phyloP scores from a whole-genome alignment of 805 yeast genomes.

The Wickerhamiella spandovensis region DNA sequence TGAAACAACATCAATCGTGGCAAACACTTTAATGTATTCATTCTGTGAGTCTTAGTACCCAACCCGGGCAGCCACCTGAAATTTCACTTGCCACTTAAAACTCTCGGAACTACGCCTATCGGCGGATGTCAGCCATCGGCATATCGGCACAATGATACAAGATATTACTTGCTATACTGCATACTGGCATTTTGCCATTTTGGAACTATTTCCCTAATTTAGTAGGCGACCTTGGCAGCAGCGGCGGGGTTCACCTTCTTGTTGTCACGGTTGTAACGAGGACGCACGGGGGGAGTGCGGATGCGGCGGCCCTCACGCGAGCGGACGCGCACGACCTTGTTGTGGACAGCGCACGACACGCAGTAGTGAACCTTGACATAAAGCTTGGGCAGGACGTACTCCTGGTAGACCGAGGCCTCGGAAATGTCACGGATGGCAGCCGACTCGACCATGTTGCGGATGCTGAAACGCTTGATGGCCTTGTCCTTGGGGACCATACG shows the following conservation, averaged over 20 bases:
- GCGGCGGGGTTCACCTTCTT: conserved; percentile 94
- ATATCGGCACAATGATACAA: not conserved
- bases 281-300: conserved; percentile 99
- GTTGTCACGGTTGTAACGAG: conserved; percentile 86
- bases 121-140: too few species aligned
- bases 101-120: too few species aligned
- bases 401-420: conserved; percentile 98
- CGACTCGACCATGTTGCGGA: conserved; percentile 99
- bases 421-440: conserved; percentile 99
- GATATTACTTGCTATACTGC: not conserved
- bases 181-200: not conserved
- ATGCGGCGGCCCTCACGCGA: conserved; percentile 96
- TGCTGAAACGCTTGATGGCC: conserved; percentile 99
- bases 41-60: too few species aligned
- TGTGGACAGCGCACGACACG: conserved; percentile 99
- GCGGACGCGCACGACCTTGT: conserved; percentile 99
- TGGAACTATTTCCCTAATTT: not conserved
- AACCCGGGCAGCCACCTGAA: too few species aligned
- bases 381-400: conserved; percentile 98
- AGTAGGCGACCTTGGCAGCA: conserved; percentile 44
- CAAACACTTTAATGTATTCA: too few species aligned
- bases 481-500: conserved; percentile 99
- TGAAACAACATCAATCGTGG: too few species aligned
- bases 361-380: conserved; percentile 99
- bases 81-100: too few species aligned